A percentile compares a stretch with the other conserved stretches of the same genome.
Evolutionary conservation across 352 stramenopile species (phyloP).

Genomic region (Phytopythium cucurbitacearum): DNA sequence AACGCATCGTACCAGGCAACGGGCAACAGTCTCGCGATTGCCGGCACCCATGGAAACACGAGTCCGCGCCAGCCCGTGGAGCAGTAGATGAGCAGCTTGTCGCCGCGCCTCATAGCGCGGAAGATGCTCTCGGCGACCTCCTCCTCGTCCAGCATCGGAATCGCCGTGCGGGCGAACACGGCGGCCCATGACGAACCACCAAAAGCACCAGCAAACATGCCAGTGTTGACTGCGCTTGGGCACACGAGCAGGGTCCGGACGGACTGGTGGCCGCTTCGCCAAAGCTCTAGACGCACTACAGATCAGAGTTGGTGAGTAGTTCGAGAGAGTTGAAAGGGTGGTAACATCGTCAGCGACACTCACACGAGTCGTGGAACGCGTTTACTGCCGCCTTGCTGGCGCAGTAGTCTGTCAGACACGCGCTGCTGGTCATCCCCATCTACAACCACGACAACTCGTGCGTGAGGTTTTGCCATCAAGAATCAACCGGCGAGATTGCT

Average conservation of each 20-base stretch:
- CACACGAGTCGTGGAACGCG: constrained; percentile 68
- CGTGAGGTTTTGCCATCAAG: not conserved
- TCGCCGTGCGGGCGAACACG: constrained; percentile 20
- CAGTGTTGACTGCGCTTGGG: constrained; percentile 61
- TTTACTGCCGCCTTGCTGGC: constrained; percentile 71
- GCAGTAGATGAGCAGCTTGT: constrained; percentile 67
- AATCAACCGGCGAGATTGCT: too few relatives aligned
- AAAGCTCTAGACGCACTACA: constrained; percentile 74
- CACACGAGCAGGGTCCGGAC: constrained; percentile 76
- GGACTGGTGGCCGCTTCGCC: constrained; percentile 41
- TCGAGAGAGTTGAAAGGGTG: not conserved
- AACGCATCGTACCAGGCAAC: constrained; percentile 45
- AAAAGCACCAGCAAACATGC: constrained; percentile 66
- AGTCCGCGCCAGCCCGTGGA: constrained; percentile 47
- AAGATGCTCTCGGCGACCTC: constrained; percentile 54
- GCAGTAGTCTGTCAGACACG: constrained; percentile 70
- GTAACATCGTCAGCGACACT: constrained; percentile 7
- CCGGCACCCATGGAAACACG: constrained; percentile 45
- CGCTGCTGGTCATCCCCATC: constrained; percentile 68
- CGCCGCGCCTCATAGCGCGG: constrained; percentile 38
- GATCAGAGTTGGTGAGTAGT: not conserved
- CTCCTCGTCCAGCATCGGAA: constrained; percentile 43
- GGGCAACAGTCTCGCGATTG: constrained; percentile 48
- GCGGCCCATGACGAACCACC: constrained; percentile 12
- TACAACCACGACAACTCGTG: constrained; percentile 6